Base-by-base conservation (phyloP, 2,329 filamentous ascomycete species). In the Colletotrichum neosansevieriae region DNA sequence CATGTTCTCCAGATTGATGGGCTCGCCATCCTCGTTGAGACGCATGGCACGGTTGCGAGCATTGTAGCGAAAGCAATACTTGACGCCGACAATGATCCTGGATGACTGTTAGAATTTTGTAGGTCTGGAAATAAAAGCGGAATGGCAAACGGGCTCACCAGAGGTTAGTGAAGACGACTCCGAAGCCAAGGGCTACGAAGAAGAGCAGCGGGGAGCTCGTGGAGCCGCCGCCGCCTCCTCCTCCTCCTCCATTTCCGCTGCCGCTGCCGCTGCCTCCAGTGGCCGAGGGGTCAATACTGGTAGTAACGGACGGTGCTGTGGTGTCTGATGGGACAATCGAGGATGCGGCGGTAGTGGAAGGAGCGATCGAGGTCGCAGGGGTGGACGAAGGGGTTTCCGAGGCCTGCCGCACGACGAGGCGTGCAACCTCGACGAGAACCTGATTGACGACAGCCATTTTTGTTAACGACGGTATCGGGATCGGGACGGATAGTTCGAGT, bases 81-180 rank as follows among this genome's bases (percentile, higher is more conserved):
- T 99, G 70, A 99, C 96, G 73, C 96, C 96, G 70, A 99, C 96
- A 74, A 99, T 99, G 75, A 99, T 99, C 96, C 96, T 99, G 75
- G 60, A 72, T 79, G 73, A 79, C 10, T 19, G 34, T 68, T 70
- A 66, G 50, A 36, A 29, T 32, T n/a, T 42, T 42, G 57, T 17
- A 19, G 11, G 6, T 3, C 15, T 21, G 2, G 10, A 6, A 51
- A 32, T 17, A 24, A 56, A 61, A 36, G 12, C 12, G 2, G n/a
- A n/a, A 11, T 13, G 34, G 21, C 15, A 29, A 47, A n/a, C 36
- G 29, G 42, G 69, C 92, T 84, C 86, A 98, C 96, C 96, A 99
- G 80, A 99, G 83, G 80, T 99, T 99, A 58, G 96, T 99, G 77
- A 99, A 99, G 50, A 99, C 96, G 19, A 99, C 96, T 74, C 96